Conservation (phyloP, 2,329 filamentous ascomycete species). For the Diplodia mutila region DNA sequence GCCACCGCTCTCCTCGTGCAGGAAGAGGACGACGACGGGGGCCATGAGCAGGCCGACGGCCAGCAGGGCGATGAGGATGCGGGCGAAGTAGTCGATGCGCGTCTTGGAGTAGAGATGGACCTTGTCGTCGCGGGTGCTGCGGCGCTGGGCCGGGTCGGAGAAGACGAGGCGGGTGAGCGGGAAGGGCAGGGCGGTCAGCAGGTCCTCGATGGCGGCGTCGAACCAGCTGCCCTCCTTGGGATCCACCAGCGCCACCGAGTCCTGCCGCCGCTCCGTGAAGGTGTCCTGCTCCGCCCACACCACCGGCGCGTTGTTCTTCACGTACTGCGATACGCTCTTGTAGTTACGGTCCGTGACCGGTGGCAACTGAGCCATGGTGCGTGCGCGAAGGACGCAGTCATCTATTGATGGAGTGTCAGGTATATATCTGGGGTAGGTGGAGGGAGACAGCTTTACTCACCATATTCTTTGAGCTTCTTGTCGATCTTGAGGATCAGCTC, state of each 20-base stretch:
- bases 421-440: too few relatives aligned
- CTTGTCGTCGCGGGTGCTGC: conserved; percentile 26
- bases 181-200: conserved; percentile 3
- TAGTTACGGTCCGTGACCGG: conserved; percentile 27
- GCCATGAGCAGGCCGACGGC: conserved; percentile 32
- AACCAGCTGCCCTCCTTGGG: conserved; percentile 27
- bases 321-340: conserved; percentile 26
- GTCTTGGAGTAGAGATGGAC: conserved; percentile 29
- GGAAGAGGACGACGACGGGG: conserved; percentile 31
- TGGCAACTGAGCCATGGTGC: conserved; percentile 25
- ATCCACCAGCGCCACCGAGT: conserved; percentile 28
- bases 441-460: background rate
- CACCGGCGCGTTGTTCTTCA: conserved; percentile 28
- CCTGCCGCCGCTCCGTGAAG: conserved; percentile 24
- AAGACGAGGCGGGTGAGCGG: conserved; percentile 21
- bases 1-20: conserved; percentile 25
- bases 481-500: conserved; percentile 28
- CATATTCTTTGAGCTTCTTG: conserved; percentile 26
- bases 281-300: conserved; percentile 14
- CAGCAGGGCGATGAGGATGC: conserved; percentile 32
- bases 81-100: conserved; percentile 29
- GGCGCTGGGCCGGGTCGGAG: conserved; percentile 28
- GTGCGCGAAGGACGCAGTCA: conserved; percentile 27
- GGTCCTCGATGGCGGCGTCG: conserved; percentile 25
- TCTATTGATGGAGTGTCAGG: conserved; percentile 17